phyloP scores from a whole-genome alignment of 441 rosid species.

The Populus hybrid region DNA sequence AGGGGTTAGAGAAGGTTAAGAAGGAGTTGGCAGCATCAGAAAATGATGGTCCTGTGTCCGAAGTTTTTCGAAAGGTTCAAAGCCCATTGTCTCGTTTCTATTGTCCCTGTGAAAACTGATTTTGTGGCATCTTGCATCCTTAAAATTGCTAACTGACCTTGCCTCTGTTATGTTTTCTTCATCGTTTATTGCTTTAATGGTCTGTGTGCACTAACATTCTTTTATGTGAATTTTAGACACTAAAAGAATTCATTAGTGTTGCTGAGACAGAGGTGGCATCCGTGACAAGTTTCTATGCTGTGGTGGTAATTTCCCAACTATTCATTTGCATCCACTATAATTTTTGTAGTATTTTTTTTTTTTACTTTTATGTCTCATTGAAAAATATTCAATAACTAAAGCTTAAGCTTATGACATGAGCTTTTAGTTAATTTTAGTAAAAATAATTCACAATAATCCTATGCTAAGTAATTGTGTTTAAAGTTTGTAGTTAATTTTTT shows the following conservation, averaged over 20 bases:
- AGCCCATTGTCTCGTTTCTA: conserved; percentile 10
- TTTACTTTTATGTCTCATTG: no score
- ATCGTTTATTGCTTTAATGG: no score
- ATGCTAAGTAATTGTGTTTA: no score
- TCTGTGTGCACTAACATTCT: background rate
- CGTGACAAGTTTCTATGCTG: conserved; percentile 70
- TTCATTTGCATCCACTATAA: conserved; percentile 2
- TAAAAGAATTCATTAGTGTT: conserved; percentile 66
- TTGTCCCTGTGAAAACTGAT: background rate
- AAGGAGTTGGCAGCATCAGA: conserved; percentile 86
- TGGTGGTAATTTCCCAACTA: conserved; percentile 59
- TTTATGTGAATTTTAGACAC: conserved; percentile 43
- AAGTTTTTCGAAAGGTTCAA: conserved; percentile 73
- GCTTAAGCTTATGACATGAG: no score
- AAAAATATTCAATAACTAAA: no score
- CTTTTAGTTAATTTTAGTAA: no score
- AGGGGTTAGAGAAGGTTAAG: conserved; percentile 90
- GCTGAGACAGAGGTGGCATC: conserved; percentile 82
- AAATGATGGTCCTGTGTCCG: conserved; percentile 98
- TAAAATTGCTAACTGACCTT: background rate
- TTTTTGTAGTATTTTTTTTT: no score
- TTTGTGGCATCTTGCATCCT: background rate
- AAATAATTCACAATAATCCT: no score
- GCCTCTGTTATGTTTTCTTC: background rate
- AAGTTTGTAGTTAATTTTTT: no score